Evolutionary conservation across 225 moss, liverwort and hornwort genomes (phyloP).

Genomic region (Physcomitrellopsis africana): DNA sequence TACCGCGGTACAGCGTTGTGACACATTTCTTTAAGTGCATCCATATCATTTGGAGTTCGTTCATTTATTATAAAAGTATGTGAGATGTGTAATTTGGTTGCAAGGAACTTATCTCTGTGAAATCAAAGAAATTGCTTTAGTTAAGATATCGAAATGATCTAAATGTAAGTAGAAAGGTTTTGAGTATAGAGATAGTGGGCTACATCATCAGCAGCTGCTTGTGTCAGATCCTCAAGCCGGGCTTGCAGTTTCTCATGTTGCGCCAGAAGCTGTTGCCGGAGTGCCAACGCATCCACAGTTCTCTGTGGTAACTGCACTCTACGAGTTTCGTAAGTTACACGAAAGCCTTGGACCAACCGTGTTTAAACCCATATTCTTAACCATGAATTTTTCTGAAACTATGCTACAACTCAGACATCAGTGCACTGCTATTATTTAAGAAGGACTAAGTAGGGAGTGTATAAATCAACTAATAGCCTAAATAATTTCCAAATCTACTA

Average conservation of each 20-base stretch:
- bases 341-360: constrained; percentile 8
- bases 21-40: constrained; percentile 17
- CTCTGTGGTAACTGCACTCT: constrained; percentile 81
- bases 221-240: constrained; percentile 69
- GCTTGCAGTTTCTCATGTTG: constrained; percentile 82
- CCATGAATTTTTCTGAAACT: not conserved
- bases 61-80: constrained; percentile 16
- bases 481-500: constrained; percentile 1
- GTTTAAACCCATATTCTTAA: not conserved
- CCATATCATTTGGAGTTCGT: not conserved
- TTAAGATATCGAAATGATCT: not conserved
- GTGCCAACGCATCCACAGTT: constrained; percentile 85
- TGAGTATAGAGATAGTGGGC: not conserved
- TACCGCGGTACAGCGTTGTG: constrained; percentile 3
- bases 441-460: constrained; percentile 2
- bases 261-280: constrained; percentile 81
- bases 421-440: not conserved
- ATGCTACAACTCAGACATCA: constrained; percentile 15
- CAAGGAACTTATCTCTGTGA: not conserved
- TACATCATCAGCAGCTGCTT: constrained; percentile 86
- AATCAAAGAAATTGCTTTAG: not conserved
- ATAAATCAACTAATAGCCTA: not conserved
- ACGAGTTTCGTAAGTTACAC: constrained; percentile 13
- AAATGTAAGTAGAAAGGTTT: not conserved
- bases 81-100: not conserved